These are phyloP conservation scores for Simmondsia chinensis DNA, from an alignment of 148 eudicot species.

Conservation along the genomic window DNA sequence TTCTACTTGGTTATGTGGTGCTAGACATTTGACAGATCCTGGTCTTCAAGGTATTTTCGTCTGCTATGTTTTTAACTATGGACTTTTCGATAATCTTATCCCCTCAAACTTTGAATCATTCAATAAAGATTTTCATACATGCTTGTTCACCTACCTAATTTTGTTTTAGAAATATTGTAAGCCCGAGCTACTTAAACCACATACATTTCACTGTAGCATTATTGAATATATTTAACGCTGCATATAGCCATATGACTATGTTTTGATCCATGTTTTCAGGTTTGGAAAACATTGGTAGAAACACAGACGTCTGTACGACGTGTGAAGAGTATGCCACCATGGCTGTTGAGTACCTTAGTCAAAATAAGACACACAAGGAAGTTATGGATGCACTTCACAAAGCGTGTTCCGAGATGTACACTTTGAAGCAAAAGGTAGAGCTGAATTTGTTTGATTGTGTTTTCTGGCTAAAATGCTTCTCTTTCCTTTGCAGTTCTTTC, in stretches of 20 bases:
- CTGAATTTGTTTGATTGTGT: not conserved
- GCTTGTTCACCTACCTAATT: too few relatives aligned
- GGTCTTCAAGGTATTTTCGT: slow-evolving; percentile 26
- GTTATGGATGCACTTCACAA: slow-evolving; percentile 49
- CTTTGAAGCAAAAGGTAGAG: slow-evolving; percentile 46
- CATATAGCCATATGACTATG: slow-evolving; percentile 1
- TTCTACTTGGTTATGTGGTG: slow-evolving; percentile 18
- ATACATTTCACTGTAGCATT: too few relatives aligned
- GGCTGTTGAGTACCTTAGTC: slow-evolving; percentile 49
- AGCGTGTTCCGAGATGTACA: slow-evolving; percentile 46
- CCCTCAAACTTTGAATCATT: too few relatives aligned
- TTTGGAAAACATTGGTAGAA: slow-evolving; percentile 12
- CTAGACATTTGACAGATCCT: slow-evolving; percentile 6
- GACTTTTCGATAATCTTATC: too few relatives aligned
- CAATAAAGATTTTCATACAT: too few relatives aligned
- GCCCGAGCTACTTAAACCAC: too few relatives aligned
- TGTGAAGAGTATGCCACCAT: slow-evolving; percentile 65
- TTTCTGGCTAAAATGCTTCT: not conserved
- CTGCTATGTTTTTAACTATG: too few relatives aligned
- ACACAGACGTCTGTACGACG: slow-evolving; percentile 34
- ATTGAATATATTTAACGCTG: too few relatives aligned
- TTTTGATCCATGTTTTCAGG: slow-evolving; percentile 6
- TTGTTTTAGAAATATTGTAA: too few relatives aligned
- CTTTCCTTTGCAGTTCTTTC: not conserved
- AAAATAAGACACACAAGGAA: slow-evolving; percentile 58